Evolutionary conservation across 2,329 filamentous ascomycete species (phyloP), one percentile per base, ranked within the genome.

Genomic region (Scedosporium minutisporum): DNA sequence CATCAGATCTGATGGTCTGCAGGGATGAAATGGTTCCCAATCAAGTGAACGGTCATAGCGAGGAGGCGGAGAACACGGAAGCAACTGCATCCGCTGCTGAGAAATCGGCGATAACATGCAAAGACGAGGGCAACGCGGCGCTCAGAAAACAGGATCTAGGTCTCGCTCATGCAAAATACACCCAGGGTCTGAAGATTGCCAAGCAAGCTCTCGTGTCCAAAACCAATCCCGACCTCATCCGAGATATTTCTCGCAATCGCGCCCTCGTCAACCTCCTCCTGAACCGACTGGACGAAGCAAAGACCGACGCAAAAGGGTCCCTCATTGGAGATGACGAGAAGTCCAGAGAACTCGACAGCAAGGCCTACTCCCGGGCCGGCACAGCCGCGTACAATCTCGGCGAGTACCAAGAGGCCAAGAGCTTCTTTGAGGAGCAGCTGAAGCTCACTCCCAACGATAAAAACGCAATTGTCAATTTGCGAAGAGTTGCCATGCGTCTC

Each of bases 321-420:
- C 62, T 77, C 25, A 71, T 65, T 0, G 21, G 58, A 1, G 48
- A 66, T 4, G 61, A 59, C 2, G 48, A 65, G 1, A 65, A 65
- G 0, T 63, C 63, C 38, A 57, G 57, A 6, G 57, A 58, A 21
- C 70, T 74, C 9, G 72, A 74, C 64, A 74, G 72, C 71, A 71
- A 70, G 44, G 68, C 70, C 0, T 72, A 73, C 64, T 70, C 69
- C 59, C 69, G 69, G 10, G 74, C 73, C 1, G 73, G 71, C 1
- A 68, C 68, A 6, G 73, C 73, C 1, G 67, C 71, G 4, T 76
- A 75, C 63, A 71, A 70, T 3, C 69, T 75, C 0, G 68, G 71
- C 41, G 64, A 71, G n/a, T 75, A 73, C 65, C 6, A 58, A 2
- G 29, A 61, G 1, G 68, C 67, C 63, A 67, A 67, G 38, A 3